Evolutionary conservation across 2,329 filamentous ascomycete genomes (phyloP), one percentile per base, ranked within the genome.

Genomic region (Aspergillus tubingensis): DNA sequence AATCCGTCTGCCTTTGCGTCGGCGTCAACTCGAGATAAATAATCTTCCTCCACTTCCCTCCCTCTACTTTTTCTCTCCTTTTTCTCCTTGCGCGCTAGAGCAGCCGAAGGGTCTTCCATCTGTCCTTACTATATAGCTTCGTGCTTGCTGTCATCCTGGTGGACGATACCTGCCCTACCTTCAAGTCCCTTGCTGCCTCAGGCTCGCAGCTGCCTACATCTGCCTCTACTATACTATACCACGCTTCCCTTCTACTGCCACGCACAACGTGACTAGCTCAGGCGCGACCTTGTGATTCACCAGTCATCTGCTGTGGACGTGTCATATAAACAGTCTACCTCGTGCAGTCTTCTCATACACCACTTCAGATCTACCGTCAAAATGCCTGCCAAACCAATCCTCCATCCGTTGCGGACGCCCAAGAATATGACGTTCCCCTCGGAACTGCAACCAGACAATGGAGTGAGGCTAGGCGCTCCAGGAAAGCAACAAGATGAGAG

Each of bases 381-480:
- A 41, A 74, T 74, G 72, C 68, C 70, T 11, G 67, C 68, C 11
- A 79, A 77, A 61, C 78, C 77, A 11, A 62, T 71, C 17, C 72
- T 80, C 17, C 72, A 74, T 60, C 76, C 76, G 30, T 70, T 81
- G 23, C 76, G 79, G 62, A 81, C 79, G 7, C 77, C 79, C n/a
- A 79, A 76, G 56, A 73, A 72, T 5, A 70, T 76, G 51, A 75
- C 73, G 11, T 79, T 82, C 60, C 83, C 83, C 17, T 85, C 82
- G 5, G 82, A 84, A 65, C 74, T 89, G 76, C 70, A 88, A 50
- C 85, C 84, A 66, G 93, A 88, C 65, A 70, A 70, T 30, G 64
- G 67, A 6, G 65, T 87, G 52, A 81, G 80, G 54, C 82, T 82
- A 50, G 81, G 86, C 19, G 79, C 82, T 93, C 76, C 85, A 90